phyloP scores from a whole-genome alignment of 225 moss, liverwort and hornwort species.

The Takakia lepidozioides region DNA sequence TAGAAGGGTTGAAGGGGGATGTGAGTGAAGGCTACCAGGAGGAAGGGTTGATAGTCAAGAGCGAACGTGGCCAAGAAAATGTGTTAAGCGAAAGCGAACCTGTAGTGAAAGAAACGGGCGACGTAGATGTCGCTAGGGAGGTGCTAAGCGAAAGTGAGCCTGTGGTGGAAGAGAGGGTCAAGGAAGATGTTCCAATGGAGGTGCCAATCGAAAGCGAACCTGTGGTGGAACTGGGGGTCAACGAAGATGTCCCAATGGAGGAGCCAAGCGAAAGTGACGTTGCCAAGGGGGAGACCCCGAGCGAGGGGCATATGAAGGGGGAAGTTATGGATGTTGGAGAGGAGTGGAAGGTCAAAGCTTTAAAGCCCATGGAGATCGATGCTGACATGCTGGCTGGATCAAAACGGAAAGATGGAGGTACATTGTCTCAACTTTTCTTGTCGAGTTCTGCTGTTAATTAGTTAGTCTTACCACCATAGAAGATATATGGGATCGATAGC shows the following conservation, averaged over 20 bases:
- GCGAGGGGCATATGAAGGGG: no score
- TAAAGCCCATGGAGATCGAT: constrained; percentile 78
- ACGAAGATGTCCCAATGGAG: constrained; percentile 11
- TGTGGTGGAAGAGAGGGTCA: no score
- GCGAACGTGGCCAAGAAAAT: neutral
- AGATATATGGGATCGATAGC: no score
- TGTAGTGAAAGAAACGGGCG: constrained; percentile 16
- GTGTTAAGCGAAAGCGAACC: constrained; percentile 7
- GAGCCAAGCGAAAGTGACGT: constrained; percentile 5
- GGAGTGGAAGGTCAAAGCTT: constrained; percentile 27
- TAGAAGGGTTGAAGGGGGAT: constrained; percentile 14
- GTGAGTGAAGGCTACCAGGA: constrained; percentile 11
- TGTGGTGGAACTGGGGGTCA: neutral
- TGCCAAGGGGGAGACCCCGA: no score
- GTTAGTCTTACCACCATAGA: no score
- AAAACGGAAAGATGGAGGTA: constrained; percentile 86
- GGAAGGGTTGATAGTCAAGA: neutral
- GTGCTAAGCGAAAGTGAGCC: no score
- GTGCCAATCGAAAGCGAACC: no score
- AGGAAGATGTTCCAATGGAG: no score
- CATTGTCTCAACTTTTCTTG: neutral
- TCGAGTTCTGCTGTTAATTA: neutral
- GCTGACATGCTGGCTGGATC: constrained; percentile 55
- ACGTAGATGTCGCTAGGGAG: neutral
- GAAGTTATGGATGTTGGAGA: no score